A percentile compares a stretch with the other conserved stretches of the same genome.
These are phyloP conservation scores for Exophiala oligosperma DNA, from an alignment of 2,329 filamentous ascomycete species.

Conservation along the genomic window DNA sequence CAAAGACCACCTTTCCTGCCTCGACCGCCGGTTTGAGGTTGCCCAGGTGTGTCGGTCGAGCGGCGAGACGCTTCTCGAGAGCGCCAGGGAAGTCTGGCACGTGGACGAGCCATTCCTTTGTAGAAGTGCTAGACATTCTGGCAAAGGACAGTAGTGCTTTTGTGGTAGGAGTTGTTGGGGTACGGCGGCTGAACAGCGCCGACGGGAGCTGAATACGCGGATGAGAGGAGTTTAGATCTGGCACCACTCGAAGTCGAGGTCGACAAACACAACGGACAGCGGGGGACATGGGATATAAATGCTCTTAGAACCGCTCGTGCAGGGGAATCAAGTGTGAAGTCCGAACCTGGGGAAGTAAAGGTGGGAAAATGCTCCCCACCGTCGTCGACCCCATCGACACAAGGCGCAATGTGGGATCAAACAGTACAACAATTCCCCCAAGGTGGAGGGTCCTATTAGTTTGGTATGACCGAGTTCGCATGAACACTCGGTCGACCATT, in stretches of 20 bases:
- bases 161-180: not conserved
- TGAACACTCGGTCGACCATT: too few species aligned
- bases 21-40: slow-evolving; percentile 24
- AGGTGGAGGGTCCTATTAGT: too few species aligned
- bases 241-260: too few species aligned
- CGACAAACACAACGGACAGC: not conserved
- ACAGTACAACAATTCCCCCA: too few species aligned
- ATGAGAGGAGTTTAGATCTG: too few species aligned
- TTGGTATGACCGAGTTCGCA: too few species aligned
- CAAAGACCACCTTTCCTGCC: slow-evolving; percentile 22
- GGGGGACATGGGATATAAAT: not conserved
- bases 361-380: not conserved
- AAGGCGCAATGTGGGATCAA: not conserved
- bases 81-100: slow-evolving; percentile 65
- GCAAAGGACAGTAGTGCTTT: not conserved
- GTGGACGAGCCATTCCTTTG: slow-evolving; percentile 68
- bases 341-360: not conserved
- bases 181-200: not conserved
- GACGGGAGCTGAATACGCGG: not conserved
- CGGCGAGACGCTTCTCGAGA: slow-evolving; percentile 49
- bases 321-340: not conserved
- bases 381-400: not conserved
- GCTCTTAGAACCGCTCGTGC: not conserved
- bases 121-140: slow-evolving; percentile 17
- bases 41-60: slow-evolving; percentile 24